phyloP scores from a whole-genome alignment of 2,329 filamentous ascomycete species.

The Saccharata proteae region DNA sequence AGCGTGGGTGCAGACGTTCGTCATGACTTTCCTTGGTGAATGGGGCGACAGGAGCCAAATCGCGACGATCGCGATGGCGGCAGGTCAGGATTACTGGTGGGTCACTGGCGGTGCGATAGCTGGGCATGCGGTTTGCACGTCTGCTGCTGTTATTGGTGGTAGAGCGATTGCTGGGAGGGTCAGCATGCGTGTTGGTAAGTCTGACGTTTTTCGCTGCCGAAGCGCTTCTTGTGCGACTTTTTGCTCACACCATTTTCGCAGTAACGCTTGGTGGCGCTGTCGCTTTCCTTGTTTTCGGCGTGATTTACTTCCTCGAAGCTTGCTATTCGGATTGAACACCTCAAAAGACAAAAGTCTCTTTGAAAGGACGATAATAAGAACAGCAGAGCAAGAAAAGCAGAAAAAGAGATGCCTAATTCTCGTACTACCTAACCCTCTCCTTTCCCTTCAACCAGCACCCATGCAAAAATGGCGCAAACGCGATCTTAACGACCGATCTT shows the following conservation, averaged over 20 bases:
- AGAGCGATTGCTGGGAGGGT: conserved; percentile 86
- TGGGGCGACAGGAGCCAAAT: conserved; percentile 98
- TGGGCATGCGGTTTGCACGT: conserved; percentile 83
- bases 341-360: no score
- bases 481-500: no score
- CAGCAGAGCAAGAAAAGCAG: no score
- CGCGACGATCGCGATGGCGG: conserved; percentile 96
- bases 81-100: conserved; percentile 98
- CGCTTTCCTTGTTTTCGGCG: conserved; percentile 80
- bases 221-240: no score
- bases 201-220: conserved; percentile 11
- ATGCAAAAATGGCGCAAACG: no score
- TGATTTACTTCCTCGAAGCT: conserved; percentile 83
- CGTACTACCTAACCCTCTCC: no score
- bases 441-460: no score
- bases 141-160: conserved; percentile 81
- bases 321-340: conserved; percentile 38
- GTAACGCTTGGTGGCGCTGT: conserved; percentile 86
- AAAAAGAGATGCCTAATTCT: no score
- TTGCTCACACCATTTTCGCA: conserved; percentile 34
- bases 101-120: conserved; percentile 79
- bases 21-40: conserved; percentile 97
- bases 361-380: no score
- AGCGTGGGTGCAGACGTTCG: conserved; percentile 96
- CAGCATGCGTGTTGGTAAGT: conserved; percentile 90